These are phyloP conservation scores for Fusarium nanum DNA, from an alignment of 2,329 filamentous ascomycete genomes.

Conservation along the genomic window DNA sequence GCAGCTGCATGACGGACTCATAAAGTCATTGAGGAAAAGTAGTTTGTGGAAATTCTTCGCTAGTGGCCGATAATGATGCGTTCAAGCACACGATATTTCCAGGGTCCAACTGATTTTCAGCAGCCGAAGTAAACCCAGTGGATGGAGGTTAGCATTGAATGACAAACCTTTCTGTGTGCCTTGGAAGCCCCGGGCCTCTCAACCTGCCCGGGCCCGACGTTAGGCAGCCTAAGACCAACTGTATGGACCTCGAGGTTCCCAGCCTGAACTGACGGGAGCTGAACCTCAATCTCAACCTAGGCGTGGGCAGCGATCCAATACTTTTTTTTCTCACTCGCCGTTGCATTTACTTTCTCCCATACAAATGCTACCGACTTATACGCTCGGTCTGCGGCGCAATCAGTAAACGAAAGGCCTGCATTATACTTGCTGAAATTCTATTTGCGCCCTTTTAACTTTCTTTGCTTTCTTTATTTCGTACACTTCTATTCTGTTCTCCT, in stretches of 20 bases:
- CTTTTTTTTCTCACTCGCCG: slow-evolving; percentile 15
- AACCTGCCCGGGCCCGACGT: background rate
- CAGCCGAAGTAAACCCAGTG: slow-evolving; percentile 36
- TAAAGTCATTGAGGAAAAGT: slow-evolving; percentile 2
- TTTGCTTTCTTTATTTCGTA: slow-evolving; percentile 11
- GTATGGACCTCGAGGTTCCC: background rate
- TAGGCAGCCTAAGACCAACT: background rate
- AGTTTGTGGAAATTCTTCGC: slow-evolving; percentile 9
- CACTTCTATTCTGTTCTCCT: background rate
- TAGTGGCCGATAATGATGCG: slow-evolving; percentile 25
- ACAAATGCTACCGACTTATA: background rate
- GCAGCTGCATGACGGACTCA: slow-evolving; percentile 1
- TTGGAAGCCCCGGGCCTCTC: slow-evolving; percentile 4
- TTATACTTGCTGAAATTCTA: slow-evolving; percentile 11
- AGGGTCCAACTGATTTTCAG: slow-evolving; percentile 23
- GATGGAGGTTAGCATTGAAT: background rate
- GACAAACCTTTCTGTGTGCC: slow-evolving; percentile 7
- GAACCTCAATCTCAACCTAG: slow-evolving; percentile 7
- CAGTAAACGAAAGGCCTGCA: slow-evolving; percentile 13
- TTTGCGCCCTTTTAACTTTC: slow-evolving; percentile 14
- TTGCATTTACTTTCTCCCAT: slow-evolving; percentile 8
- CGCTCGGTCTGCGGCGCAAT: slow-evolving; percentile 34
- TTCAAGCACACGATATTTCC: slow-evolving; percentile 20
- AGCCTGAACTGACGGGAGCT: slow-evolving; percentile 4
- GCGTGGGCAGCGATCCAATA: background rate